Evolutionary conservation across 2,329 filamentous ascomycete genomes (phyloP).

Genomic region (Trichoderma endophyticum): DNA sequence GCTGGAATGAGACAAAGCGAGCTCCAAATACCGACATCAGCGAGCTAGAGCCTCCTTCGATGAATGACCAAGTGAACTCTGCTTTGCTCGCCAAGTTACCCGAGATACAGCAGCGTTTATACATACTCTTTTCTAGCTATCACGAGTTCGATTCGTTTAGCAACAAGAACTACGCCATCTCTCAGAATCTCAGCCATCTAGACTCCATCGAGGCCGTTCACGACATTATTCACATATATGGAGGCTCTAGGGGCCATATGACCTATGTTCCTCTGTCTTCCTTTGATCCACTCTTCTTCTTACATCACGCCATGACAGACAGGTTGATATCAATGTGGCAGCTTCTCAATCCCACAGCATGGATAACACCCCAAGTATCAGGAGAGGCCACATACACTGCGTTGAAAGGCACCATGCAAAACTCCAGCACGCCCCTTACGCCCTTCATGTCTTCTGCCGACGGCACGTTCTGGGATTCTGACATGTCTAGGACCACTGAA

Average conservation of each 20-base stretch:
- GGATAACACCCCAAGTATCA: slow-evolving; percentile 56
- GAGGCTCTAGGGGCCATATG: slow-evolving; percentile 64
- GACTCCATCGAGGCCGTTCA: slow-evolving; percentile 67
- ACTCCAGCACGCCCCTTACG: slow-evolving; percentile 56
- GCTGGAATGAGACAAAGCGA: slow-evolving; percentile 59
- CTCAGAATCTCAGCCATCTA: slow-evolving; percentile 45
- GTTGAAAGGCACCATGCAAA: slow-evolving; percentile 50
- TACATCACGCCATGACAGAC: slow-evolving; percentile 76
- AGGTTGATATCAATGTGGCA: slow-evolving; percentile 77
- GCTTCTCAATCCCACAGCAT: slow-evolving; percentile 64
- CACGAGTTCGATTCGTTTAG: slow-evolving; percentile 66
- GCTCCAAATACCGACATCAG: slow-evolving; percentile 42
- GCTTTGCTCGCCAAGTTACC: slow-evolving; percentile 45
- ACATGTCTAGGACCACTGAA: slow-evolving; percentile 55
- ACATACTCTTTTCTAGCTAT: slow-evolving; percentile 65
- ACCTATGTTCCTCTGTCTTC: slow-evolving; percentile 67
- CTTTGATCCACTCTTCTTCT: slow-evolving; percentile 76
- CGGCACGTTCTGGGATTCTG: slow-evolving; percentile 66
- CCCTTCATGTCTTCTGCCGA: slow-evolving; percentile 61
- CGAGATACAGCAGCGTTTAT: slow-evolving; percentile 60
- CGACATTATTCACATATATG: slow-evolving; percentile 58
- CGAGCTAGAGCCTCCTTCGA: slow-evolving; percentile 42
- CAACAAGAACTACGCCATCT: slow-evolving; percentile 61
- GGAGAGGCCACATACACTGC: slow-evolving; percentile 61
- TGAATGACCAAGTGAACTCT: slow-evolving; percentile 54